phyloP scores from a whole-genome alignment of 176 grass and related monocot genomes.

The Carex myosuroides region DNA sequence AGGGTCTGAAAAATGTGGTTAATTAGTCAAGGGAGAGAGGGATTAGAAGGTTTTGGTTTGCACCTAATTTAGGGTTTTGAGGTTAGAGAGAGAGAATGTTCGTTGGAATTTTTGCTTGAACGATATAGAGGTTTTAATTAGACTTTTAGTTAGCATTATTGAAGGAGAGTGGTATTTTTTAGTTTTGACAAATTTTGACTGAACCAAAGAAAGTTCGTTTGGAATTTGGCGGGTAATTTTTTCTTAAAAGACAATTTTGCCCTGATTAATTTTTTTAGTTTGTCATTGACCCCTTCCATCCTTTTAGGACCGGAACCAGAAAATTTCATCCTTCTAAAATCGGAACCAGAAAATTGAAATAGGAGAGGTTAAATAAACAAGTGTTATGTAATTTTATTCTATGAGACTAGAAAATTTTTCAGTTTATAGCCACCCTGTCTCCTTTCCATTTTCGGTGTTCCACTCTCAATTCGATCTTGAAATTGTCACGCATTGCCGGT shows the following conservation, averaged over 20 bases:
- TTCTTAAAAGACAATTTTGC: not conserved
- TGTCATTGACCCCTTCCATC: no score
- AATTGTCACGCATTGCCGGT: no score
- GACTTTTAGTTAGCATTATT: not conserved
- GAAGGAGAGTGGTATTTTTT: not conserved
- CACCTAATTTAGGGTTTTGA: conserved; percentile 20
- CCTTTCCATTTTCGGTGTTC: no score
- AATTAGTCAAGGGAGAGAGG: not conserved
- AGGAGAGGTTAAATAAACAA: no score
- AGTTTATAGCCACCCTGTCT: no score
- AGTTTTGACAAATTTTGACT: not conserved
- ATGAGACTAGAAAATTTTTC: no score
- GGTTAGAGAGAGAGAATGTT: not conserved
- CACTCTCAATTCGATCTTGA: no score
- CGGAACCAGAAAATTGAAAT: no score
- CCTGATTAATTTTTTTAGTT: no score
- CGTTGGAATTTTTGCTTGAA: not conserved
- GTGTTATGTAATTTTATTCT: no score
- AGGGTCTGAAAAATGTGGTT: not conserved
- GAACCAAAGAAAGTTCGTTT: not conserved
- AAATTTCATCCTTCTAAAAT: no score
- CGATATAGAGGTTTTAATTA: not conserved
- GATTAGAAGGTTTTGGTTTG: not conserved
- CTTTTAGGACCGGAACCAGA: no score
- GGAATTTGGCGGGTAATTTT: not conserved